These are phyloP conservation scores for Fusarium robinianum DNA, from an alignment of 2,329 filamentous ascomycete species.

Conservation along the genomic window DNA sequence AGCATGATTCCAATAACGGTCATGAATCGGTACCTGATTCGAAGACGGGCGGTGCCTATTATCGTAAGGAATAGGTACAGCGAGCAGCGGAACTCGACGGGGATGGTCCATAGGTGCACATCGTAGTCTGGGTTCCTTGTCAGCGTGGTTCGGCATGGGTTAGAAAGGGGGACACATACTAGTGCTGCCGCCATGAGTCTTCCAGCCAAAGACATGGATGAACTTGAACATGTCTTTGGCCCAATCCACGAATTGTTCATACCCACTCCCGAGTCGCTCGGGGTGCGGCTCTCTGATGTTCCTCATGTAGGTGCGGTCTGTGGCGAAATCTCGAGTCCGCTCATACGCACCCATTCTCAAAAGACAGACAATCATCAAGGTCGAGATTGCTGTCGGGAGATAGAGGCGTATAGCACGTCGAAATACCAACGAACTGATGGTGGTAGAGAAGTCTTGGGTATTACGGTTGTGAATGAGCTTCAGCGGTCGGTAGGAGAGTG, in stretches of 20 bases:
- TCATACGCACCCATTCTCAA: conserved; percentile 54
- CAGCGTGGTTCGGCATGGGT: conserved; percentile 15
- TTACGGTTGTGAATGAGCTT: conserved; percentile 48
- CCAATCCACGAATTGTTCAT: conserved; percentile 53
- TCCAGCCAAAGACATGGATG: conserved; percentile 57
- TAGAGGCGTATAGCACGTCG: conserved; percentile 58
- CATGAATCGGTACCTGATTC: conserved; percentile 47
- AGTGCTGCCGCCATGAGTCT: conserved; percentile 52
- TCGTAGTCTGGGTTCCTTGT: conserved; percentile 49
- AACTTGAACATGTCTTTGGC: conserved; percentile 53
- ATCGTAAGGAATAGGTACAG: conserved; percentile 61
- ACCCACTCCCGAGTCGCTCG: conserved; percentile 42
- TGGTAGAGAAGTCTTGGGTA: conserved; percentile 47
- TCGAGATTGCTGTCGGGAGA: conserved; percentile 55
- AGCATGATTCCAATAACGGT: conserved; percentile 48
- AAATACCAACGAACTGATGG: conserved; percentile 56
- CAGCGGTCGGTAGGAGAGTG: conserved; percentile 58
- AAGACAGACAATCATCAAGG: conserved; percentile 51
- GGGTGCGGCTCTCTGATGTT: conserved; percentile 57
- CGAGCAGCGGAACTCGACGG: conserved; percentile 62
- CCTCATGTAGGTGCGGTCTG: conserved; percentile 48
- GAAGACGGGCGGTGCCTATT: conserved; percentile 54
- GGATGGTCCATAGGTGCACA: conserved; percentile 66
- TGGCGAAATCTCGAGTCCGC: conserved; percentile 51
- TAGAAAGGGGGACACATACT: conserved; percentile 35